Percentiles rank a stretch among this genome's conserved stretches.
phyloP scores from a whole-genome alignment of 2,329 filamentous ascomycete species.

The Sphaerulina vaccinii region DNA sequence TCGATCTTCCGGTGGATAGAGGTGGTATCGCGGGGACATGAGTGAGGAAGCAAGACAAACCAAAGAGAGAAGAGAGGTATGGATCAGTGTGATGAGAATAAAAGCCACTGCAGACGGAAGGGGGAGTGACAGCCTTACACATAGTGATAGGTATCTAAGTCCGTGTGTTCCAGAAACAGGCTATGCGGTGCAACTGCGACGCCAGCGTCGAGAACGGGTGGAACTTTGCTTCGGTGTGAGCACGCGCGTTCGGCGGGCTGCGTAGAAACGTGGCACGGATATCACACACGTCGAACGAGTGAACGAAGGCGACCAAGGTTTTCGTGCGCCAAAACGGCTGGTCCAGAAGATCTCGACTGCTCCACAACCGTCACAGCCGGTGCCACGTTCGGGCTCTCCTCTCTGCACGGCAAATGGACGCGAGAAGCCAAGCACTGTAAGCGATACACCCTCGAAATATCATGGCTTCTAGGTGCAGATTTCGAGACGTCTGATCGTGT shows the following conservation, averaged over 20 bases:
- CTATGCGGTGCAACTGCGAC: background rate
- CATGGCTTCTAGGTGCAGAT: constrained; percentile 4
- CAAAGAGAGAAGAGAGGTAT: background rate
- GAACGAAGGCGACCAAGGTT: background rate
- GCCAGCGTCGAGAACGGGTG: background rate
- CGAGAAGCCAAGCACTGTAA: background rate
- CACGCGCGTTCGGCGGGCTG: background rate
- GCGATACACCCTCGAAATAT: background rate
- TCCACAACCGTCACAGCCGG: constrained; percentile 3
- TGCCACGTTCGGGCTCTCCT: background rate
- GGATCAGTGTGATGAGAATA: background rate
- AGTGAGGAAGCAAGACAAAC: background rate
- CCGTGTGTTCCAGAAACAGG: background rate
- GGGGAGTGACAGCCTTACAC: background rate
- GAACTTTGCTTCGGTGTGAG: background rate
- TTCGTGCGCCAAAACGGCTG: constrained; percentile 1
- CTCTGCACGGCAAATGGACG: background rate
- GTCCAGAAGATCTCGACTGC: constrained; percentile 5
- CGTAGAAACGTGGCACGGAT: too few relatives aligned
- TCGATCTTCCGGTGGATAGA: background rate
- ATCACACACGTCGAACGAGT: background rate
- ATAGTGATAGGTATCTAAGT: background rate
- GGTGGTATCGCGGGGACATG: background rate
- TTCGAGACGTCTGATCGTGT: constrained; percentile 3
- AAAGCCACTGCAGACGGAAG: background rate